A percentile compares a stretch with the other conserved stretches of the same genome.
Conservation (phyloP, 2,329 filamentous ascomycete species). For the Thelonectria blattea region DNA sequence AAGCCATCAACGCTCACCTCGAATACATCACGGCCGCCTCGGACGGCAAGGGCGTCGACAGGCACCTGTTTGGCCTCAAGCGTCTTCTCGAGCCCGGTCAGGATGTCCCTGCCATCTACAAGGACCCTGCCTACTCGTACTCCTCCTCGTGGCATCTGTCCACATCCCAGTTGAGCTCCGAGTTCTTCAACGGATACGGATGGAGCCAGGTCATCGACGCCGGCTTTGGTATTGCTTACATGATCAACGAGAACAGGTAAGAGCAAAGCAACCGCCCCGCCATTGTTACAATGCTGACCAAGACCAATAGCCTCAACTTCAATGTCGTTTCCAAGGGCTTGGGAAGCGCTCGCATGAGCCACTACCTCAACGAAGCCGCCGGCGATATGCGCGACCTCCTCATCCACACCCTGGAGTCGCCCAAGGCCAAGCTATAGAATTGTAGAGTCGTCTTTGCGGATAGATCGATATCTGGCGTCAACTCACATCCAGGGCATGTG, state of each 20-base stretch:
- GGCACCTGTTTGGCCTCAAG: conserved; percentile 97
- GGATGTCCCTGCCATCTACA: conserved; percentile 80
- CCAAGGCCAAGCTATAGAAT: conserved; percentile 85
- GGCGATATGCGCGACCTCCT: conserved; percentile 88
- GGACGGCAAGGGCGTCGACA: conserved; percentile 92
- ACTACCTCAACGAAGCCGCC: conserved; percentile 94
- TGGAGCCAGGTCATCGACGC: conserved; percentile 98
- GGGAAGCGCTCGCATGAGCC: conserved; percentile 90
- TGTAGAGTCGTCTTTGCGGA: background rate
- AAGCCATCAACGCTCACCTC: conserved; percentile 80
- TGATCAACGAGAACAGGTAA: conserved; percentile 98
- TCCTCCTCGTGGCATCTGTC: conserved; percentile 88
- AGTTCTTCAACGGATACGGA: conserved; percentile 99
- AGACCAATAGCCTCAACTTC: conserved; percentile 81
- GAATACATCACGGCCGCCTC: conserved; percentile 90
- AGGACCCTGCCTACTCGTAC: conserved; percentile 86
- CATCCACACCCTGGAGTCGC: conserved; percentile 75
- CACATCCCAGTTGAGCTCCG: conserved; percentile 87
- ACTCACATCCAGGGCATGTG: conserved; percentile 7
- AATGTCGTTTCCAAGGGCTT: conserved; percentile 95
- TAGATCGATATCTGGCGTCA: conserved; percentile 8
- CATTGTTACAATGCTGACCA: conserved; percentile 19
- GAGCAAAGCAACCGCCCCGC: conserved; percentile 29
- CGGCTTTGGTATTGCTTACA: conserved; percentile 97
- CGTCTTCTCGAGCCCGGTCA: conserved; percentile 83